Evolutionary conservation across 1,284 basidiomycete species (phyloP).

Genomic region (Malassezia globosa): DNA sequence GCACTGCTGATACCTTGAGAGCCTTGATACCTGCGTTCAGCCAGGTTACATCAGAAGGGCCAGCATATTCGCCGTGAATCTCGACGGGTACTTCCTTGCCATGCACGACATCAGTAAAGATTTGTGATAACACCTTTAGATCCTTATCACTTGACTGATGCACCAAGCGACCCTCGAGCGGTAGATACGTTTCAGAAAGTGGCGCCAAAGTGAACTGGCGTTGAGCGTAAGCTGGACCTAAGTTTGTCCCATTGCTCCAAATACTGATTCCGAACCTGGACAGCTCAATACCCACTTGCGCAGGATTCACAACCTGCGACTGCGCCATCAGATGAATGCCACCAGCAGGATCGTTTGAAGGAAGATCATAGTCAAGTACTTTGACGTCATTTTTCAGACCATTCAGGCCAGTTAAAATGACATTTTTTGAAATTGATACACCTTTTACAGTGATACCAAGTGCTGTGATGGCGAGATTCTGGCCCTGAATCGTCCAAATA

Average conservation of each 20-base stretch:
- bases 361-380: slow-evolving; percentile 63
- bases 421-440: slow-evolving; percentile 56
- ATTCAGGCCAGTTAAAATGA: slow-evolving; percentile 63
- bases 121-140: slow-evolving; percentile 55
- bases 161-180: slow-evolving; percentile 58
- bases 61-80: slow-evolving; percentile 59
- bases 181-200: slow-evolving; percentile 53
- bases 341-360: slow-evolving; percentile 62
- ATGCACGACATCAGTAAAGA: slow-evolving; percentile 66
- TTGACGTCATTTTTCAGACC: slow-evolving; percentile 57
- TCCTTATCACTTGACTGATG: slow-evolving; percentile 55
- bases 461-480: slow-evolving; percentile 56
- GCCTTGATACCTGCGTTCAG: slow-evolving; percentile 63
- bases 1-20: slow-evolving; percentile 55
- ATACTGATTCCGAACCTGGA: slow-evolving; percentile 58
- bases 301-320: slow-evolving; percentile 59
- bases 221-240: slow-evolving; percentile 56
- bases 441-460: slow-evolving; percentile 51
- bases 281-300: slow-evolving; percentile 64
- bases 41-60: slow-evolving; percentile 59
- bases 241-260: slow-evolving; percentile 53
- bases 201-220: slow-evolving; percentile 55
- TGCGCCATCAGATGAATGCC: slow-evolving; percentile 61
- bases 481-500: slow-evolving; percentile 62
- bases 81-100: slow-evolving; percentile 57